A percentile compares a stretch with the other conserved stretches of the same genome.
These are phyloP conservation scores for Saccharomycopsis guyanensis DNA, from an alignment of 805 yeast species.

Conservation along the genomic window DNA sequence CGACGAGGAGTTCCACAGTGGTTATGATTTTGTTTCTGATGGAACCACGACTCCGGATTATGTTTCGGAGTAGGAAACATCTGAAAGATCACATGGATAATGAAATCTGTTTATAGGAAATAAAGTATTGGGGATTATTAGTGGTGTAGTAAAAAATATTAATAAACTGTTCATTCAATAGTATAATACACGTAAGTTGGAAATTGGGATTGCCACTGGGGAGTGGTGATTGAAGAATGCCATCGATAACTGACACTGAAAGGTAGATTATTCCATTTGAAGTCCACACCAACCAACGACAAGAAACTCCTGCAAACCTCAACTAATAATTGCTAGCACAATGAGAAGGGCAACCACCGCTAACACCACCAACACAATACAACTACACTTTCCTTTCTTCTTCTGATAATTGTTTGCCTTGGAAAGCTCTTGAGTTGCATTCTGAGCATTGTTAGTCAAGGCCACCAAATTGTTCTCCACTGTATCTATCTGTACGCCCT, in stretches of 20 bases:
- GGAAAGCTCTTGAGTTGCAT: constrained; percentile 60
- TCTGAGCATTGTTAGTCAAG: constrained; percentile 55
- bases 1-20: background rate
- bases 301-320: too few relatives aligned
- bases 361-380: constrained; percentile 53
- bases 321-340: constrained; percentile 47
- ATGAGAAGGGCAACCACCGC: constrained; percentile 50
- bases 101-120: too few relatives aligned
- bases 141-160: too few relatives aligned
- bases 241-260: too few relatives aligned
- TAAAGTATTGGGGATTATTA: too few relatives aligned
- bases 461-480: constrained; percentile 72
- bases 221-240: too few relatives aligned
- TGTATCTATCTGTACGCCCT: constrained; percentile 77
- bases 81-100: too few relatives aligned
- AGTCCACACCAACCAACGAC: too few relatives aligned
- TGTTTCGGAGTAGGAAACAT: background rate
- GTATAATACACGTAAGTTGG: too few relatives aligned
- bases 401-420: constrained; percentile 74
- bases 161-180: too few relatives aligned
- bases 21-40: background rate
- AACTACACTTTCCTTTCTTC: constrained; percentile 63
- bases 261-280: too few relatives aligned
- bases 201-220: too few relatives aligned
- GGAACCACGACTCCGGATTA: background rate